Base-by-base conservation (phyloP, 1,139 yeast genomes). In the Williopsis jadinii region DNA sequence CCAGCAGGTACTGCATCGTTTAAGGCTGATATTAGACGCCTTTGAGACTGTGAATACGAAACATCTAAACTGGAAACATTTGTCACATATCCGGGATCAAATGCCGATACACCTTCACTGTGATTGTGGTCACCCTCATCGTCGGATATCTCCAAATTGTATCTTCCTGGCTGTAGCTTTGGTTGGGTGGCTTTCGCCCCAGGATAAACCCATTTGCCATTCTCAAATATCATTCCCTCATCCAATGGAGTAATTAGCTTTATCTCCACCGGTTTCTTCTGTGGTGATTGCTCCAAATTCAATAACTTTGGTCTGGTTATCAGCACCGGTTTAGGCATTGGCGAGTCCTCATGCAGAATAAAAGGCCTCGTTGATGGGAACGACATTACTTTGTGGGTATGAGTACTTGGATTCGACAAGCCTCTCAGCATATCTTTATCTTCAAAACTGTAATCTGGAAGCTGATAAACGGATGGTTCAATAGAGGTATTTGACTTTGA, bases 1-100 rank as follows among this genome's bases (percentile, higher is more conserved):
- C 55, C 56, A 9, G 57, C 53, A n/a, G 58, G 55, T 3, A 62
- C 51, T n/a, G 50, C 47, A 31, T 59, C 62, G 3, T 66, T 60
- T 13, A 67, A 48, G 0, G 57, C 57, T 15, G 53, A 48, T 12
- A 66, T 59, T 27, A 67, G 48, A 3, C 55, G 50, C 32, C 49
- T 57, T 37, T 53, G 54, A 1, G 58, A 56, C 27, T 53, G 56
- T 2, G 65, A 60, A 37, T 55, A 62, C 8, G 64, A 58, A 11
- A 56, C 34, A 29, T 60, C 55, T 19, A 60, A 39, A 11, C 51
- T 48, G 3, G 62, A 54, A n/a, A 52, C 50, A 39, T 55, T 55
- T 8, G 63, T 59, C 6, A 51, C 54, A 8, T 45, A 45, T 11
- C 40, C 37, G 15, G 44, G 44, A 33, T 48, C 53, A 13, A 41